These are phyloP conservation scores for Kurtzmaniella quercitrusa DNA, from an alignment of 1,139 yeast genomes.

Conservation along the genomic window DNA sequence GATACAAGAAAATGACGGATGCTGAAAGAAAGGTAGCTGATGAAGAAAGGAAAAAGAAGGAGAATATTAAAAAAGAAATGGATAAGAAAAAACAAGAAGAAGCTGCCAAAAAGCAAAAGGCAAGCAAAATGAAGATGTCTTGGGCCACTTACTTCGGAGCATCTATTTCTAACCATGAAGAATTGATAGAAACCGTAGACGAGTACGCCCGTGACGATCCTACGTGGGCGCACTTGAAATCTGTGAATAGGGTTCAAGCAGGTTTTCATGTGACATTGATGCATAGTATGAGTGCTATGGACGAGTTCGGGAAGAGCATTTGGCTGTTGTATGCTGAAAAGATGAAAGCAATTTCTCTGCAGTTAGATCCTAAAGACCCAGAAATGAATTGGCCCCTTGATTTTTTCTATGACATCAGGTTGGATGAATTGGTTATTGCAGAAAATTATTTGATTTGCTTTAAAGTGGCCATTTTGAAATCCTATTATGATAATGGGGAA, in stretches of 20 bases:
- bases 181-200: constrained; percentile 8
- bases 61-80: constrained; percentile 13
- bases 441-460: constrained; percentile 54
- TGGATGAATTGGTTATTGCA: constrained; percentile 46
- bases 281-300: constrained; percentile 40
- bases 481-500: constrained; percentile 19
- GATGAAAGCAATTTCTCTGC: constrained; percentile 19
- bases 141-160: constrained; percentile 1
- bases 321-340: constrained; percentile 8
- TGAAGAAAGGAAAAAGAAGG: constrained; percentile 9
- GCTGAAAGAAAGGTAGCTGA: no score
- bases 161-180: constrained; percentile 11
- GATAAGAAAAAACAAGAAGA: constrained; percentile 4
- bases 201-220: constrained; percentile 11
- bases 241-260: constrained; percentile 40
- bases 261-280: constrained; percentile 77
- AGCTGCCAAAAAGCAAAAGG: constrained; percentile 8
- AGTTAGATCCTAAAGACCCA: constrained; percentile 9
- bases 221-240: constrained; percentile 27
- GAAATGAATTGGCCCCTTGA: constrained; percentile 10
- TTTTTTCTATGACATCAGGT: constrained; percentile 32
- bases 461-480: constrained; percentile 37
- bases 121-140: constrained; percentile 11
- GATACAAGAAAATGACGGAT: constrained; percentile 2
- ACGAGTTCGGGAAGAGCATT: constrained; percentile 15